Base-by-base conservation (phyloP, 805 yeast species). In the Metschnikowia lunata region DNA sequence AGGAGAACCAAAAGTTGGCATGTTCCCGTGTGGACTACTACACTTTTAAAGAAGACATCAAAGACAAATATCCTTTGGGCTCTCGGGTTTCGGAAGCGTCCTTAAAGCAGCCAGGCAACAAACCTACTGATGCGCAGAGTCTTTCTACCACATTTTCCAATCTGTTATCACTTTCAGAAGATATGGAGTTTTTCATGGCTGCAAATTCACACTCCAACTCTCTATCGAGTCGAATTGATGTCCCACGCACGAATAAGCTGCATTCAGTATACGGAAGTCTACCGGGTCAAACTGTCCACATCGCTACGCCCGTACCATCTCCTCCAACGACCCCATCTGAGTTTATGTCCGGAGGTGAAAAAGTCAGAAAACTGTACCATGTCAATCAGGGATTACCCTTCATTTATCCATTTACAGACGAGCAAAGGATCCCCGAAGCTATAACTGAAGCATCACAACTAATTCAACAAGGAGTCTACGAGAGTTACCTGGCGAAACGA, bases 301-400 rank as follows among this genome's bases (percentile, higher is more conserved):
- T 88, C 9, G 90, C 96, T 0, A 88, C 96, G 0, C 96, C 96
- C 0, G 85, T 85, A 1, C 93, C 96, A 3, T 86, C 95, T 0
- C 96, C 96, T 0, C 82, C 85, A 1, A 49, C 62, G 10, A 61
- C 67, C 7, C 69, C 73, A 1, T 67, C 74, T 8, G 75, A 71
- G 32, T 71, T 66, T 40, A 69, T 71, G 74, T 50, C 70, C 9
- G 76, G 76, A 1, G 76, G 76, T 51, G 74, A 66, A 37, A 79
- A 74, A 52, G 66, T 74, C 8, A 65, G 82, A 47, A 72, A 78
- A 47, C 71, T 78, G 39, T 81, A 76, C 49, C 89, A 83, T 61
- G 75, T 85, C 0, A 81, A 83, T 58, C 80, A 79, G 58, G 74
- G 79, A 2, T 79, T 76, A 63, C 91, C 93, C 1, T 74, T 82